A percentile compares a stretch with the other conserved stretches of the same genome.
Evolutionary conservation across 768 basidiomycete species (phyloP).

Genomic region (Boletus patriciae): DNA sequence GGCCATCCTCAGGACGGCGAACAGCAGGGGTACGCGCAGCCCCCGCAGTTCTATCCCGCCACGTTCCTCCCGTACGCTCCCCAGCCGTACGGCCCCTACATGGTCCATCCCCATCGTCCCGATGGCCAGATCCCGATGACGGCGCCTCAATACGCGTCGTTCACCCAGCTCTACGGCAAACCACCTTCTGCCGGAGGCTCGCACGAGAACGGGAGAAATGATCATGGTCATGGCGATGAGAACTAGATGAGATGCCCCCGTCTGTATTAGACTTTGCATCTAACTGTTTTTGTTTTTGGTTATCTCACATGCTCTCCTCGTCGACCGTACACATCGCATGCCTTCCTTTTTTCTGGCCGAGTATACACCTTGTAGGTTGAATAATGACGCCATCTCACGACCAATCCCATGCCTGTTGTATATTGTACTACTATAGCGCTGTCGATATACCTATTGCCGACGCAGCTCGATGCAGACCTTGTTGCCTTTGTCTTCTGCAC

Average conservation of each 20-base stretch:
- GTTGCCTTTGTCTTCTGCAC: slow-evolving; percentile 18
- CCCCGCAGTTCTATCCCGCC: slow-evolving; percentile 47
- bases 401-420: slow-evolving; percentile 24
- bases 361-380: slow-evolving; percentile 32
- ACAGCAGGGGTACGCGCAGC: slow-evolving; percentile 40
- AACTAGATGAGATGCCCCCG: slow-evolving; percentile 28
- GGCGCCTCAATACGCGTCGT: slow-evolving; percentile 40
- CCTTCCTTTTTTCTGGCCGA: slow-evolving; percentile 8
- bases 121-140: slow-evolving; percentile 39
- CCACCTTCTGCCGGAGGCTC: slow-evolving; percentile 37
- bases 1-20: slow-evolving; percentile 44
- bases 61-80: slow-evolving; percentile 48
- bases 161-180: slow-evolving; percentile 41
- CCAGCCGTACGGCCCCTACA: slow-evolving; percentile 50
- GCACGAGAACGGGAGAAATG: slow-evolving; percentile 30
- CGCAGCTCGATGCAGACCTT: slow-evolving; percentile 21
- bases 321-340: slow-evolving; percentile 17
- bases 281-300: slow-evolving; percentile 18
- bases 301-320: slow-evolving; percentile 16
- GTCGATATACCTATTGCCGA: slow-evolving; percentile 31
- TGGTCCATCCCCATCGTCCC: slow-evolving; percentile 44
- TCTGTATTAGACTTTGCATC: slow-evolving; percentile 17
- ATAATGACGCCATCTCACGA: slow-evolving; percentile 22
- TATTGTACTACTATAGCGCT: slow-evolving; percentile 30
- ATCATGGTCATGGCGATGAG: slow-evolving; percentile 32